Percentiles rank a stretch among this genome's conserved stretches.
phyloP scores from a whole-genome alignment of 345 rosid species.

The Euclidium syriacum region DNA sequence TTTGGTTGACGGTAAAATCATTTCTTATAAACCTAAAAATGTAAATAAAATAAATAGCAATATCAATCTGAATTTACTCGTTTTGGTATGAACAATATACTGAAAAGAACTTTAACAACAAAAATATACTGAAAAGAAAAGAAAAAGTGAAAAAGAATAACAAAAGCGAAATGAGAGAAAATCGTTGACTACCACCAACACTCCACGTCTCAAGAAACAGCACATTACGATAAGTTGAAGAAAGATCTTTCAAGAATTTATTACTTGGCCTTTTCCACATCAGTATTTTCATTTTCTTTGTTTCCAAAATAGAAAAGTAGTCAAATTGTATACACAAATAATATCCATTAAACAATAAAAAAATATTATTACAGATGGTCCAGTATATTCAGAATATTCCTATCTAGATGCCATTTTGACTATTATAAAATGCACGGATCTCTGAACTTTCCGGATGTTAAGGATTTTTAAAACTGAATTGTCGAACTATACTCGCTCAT shows the following conservation, averaged over 20 bases:
- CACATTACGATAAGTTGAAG: constrained; percentile 8
- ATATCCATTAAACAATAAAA: background rate
- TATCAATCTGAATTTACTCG: no score
- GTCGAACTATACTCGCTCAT: background rate
- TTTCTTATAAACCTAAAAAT: no score
- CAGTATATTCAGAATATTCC: constrained; percentile 27
- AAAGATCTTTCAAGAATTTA: background rate
- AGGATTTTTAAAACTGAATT: background rate
- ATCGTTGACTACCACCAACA: constrained; percentile 18
- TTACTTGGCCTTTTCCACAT: background rate
- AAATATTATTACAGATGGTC: background rate
- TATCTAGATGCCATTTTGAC: constrained; percentile 14
- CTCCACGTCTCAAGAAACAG: constrained; percentile 20
- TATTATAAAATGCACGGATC: constrained; percentile 11
- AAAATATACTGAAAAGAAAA: no score
- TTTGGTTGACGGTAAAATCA: no score
- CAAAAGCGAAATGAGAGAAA: background rate
- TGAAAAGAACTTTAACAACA: no score
- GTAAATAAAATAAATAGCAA: no score
- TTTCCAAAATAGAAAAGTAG: no score
- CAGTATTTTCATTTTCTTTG: background rate
- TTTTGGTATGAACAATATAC: no score
- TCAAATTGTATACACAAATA: background rate
- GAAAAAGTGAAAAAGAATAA: background rate
- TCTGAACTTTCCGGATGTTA: background rate